Base-by-base conservation (phyloP, 2,329 filamentous ascomycete genomes). In the Aspergillus caelatus region DNA sequence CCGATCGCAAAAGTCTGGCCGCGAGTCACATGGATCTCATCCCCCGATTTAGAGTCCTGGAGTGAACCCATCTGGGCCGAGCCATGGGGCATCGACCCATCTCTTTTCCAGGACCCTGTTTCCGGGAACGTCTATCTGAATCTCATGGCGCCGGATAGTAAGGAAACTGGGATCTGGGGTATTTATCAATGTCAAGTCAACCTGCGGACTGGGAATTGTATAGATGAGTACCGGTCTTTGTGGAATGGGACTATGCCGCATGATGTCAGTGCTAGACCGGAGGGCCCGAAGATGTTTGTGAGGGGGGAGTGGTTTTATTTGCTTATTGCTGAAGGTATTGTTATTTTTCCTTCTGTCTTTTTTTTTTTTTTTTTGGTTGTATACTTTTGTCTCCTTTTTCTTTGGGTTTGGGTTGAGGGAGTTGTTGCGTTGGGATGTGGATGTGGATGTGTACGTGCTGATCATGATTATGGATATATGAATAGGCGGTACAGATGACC, bases 41-140 rank as follows among this genome's bases (percentile, higher is more conserved):
- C 61, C 7, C 21, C 39, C 6, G 61, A 62, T 21, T n/a, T 62
- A 28, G 55, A 59, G 23, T 30, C 14, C 28, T 60, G 61, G 61
- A 56, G 56, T 12, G 61, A 62, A 11, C 34, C 52, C 14, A 26
- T 59, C n/a, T 62, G 61, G 61, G 56, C 12, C n/a, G 61, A 62
- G 10, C 57, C 61, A 12, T 56, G 39, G 26, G 61, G 61, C 10
- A 60, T 62, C 11, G 61, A 62, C 11, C 61, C 61, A 7, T 39
- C 54, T 19, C 36, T 62, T 2, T 62, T 55, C 23, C 50, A 54
- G 12, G 61, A 62, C 23, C 61, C 61, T 16, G 61, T 52, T 11
- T 59, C 61, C 19, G 48, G 53, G 19, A 32, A 60, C 3, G 56
- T 53, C 26, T 62, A 62, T 41, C 28, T 62, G 14, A 62, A 50